Conservation (phyloP, 2,329 filamentous ascomycete genomes). For the Ceratocystis smalleyi region DNA sequence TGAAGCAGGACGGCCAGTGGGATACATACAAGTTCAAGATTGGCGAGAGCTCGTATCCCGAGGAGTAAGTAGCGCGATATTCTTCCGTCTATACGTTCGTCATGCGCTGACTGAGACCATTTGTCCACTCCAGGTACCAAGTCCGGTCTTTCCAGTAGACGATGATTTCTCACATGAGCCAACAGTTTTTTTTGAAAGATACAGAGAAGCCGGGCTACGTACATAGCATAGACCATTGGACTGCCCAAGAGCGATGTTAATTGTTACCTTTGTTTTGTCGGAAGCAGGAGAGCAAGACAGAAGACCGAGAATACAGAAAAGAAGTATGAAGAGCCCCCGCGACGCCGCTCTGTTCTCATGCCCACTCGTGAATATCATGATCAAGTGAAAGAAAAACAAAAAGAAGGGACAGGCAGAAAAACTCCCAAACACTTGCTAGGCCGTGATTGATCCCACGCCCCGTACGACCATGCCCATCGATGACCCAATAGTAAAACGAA, state of each 20-base stretch:
- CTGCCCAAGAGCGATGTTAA: constrained; percentile 3
- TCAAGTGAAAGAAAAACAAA: not conserved
- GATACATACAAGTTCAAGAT: constrained; percentile 53
- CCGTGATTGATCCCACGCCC: not conserved
- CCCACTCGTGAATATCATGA: no score
- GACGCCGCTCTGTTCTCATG: no score
- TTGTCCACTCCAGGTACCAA: constrained; percentile 36
- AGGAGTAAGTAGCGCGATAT: constrained; percentile 38
- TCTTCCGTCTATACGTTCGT: not conserved
- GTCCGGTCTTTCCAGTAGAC: constrained; percentile 45
- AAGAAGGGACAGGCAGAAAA: not conserved
- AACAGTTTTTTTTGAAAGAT: constrained; percentile 16
- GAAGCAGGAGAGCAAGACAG: not conserved
- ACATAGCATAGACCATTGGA: constrained; percentile 5
- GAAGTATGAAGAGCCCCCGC: not conserved
- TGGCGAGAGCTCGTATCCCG: constrained; percentile 54
- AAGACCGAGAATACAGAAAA: not conserved
- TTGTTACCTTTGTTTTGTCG: constrained; percentile 1
- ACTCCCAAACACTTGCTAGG: not conserved
- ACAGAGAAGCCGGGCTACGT: constrained; percentile 19
- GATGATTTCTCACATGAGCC: constrained; percentile 10
- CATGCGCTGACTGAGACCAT: constrained; percentile 22
- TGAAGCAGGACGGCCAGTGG: constrained; percentile 36
- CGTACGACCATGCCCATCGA: not conserved
- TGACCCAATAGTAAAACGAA: constrained; percentile 1